Conservation (phyloP, 2,329 filamentous ascomycete genomes). For the Emericellopsis cladophorae region DNA sequence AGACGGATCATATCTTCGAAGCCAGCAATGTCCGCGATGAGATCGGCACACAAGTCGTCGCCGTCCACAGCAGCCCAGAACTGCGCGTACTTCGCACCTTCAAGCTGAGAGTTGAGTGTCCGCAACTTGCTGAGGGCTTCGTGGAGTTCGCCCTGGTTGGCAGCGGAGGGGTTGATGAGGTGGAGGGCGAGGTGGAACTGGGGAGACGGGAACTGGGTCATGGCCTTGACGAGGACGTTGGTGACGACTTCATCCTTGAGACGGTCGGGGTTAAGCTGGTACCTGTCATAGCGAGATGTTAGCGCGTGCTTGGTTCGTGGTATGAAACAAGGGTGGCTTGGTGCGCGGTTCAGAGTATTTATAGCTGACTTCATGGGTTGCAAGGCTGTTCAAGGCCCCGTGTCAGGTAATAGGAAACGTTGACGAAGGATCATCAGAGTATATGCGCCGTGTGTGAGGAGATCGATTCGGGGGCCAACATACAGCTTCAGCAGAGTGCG, state of each 20-base stretch:
- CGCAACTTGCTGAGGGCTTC: slow-evolving; percentile 87
- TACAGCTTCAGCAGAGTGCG: slow-evolving; percentile 93
- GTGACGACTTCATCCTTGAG: slow-evolving; percentile 94
- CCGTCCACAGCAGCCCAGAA: slow-evolving; percentile 93
- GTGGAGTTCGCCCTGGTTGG: slow-evolving; percentile 57
- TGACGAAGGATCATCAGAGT: slow-evolving; percentile 22
- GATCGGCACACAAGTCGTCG: slow-evolving; percentile 90
- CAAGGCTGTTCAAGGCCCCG: slow-evolving; percentile 32
- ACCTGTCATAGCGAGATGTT: slow-evolving; percentile 39
- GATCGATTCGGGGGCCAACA: slow-evolving; percentile 30
- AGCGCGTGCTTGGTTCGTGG: neutral
- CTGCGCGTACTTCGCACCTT: slow-evolving; percentile 75
- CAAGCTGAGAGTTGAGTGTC: slow-evolving; percentile 73
- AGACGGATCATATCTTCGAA: slow-evolving; percentile 92
- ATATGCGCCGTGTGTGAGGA: neutral
- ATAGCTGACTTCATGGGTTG: slow-evolving; percentile 52
- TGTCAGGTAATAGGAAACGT: slow-evolving; percentile 99
- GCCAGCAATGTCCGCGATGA: slow-evolving; percentile 85
- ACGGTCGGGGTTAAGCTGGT: slow-evolving; percentile 99
- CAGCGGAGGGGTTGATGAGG: slow-evolving; percentile 73
- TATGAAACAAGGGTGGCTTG: neutral
- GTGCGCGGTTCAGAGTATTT: slow-evolving; percentile 4
- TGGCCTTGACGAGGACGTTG: slow-evolving; percentile 96
- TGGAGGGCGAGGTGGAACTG: slow-evolving; percentile 92
- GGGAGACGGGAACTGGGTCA: slow-evolving; percentile 91